Evolutionary conservation across 345 rosid species (phyloP).

Genomic region (Ailanthus altissimus): DNA sequence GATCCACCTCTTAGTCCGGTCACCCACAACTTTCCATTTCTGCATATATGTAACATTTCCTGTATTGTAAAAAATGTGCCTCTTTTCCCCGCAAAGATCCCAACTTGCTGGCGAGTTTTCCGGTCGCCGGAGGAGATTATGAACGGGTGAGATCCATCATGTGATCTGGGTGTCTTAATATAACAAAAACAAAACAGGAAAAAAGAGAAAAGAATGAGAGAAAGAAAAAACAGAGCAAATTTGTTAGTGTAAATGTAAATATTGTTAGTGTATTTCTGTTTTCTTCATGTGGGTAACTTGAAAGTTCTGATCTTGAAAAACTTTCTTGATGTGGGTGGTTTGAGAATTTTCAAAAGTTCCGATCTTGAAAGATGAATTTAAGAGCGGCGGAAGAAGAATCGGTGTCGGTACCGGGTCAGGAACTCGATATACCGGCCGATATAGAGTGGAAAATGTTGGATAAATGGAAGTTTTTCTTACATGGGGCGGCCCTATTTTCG

Average conservation of each 20-base stretch:
- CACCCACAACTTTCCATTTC: neutral
- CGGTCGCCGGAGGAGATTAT: slow-evolving; percentile 22
- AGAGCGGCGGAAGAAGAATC: slow-evolving; percentile 48
- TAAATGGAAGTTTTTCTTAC: slow-evolving; percentile 79
- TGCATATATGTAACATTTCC: neutral
- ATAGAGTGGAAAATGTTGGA: slow-evolving; percentile 92
- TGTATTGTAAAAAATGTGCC: neutral
- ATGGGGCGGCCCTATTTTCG: slow-evolving; percentile 89
- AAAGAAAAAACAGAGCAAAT: neutral
- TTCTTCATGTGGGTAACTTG: neutral
- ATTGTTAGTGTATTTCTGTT: neutral
- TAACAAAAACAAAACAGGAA: neutral
- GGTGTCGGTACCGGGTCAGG: slow-evolving; percentile 33
- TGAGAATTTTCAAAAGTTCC: neutral
- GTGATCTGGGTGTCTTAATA: slow-evolving; percentile 15
- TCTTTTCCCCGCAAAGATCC: slow-evolving; percentile 16
- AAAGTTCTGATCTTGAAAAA: slow-evolving; percentile 22
- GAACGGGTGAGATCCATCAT: slow-evolving; percentile 17
- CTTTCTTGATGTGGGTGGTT: too few species aligned
- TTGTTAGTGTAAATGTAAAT: neutral
- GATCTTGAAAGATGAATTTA: slow-evolving; percentile 48
- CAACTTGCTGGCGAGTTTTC: slow-evolving; percentile 18
- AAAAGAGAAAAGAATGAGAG: too few species aligned
- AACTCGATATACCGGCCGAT: slow-evolving; percentile 64
- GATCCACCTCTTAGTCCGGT: slow-evolving; percentile 10